These are phyloP conservation scores for Candida pseudoglaebosa DNA, from an alignment of 805 yeast genomes.

Conservation along the genomic window DNA sequence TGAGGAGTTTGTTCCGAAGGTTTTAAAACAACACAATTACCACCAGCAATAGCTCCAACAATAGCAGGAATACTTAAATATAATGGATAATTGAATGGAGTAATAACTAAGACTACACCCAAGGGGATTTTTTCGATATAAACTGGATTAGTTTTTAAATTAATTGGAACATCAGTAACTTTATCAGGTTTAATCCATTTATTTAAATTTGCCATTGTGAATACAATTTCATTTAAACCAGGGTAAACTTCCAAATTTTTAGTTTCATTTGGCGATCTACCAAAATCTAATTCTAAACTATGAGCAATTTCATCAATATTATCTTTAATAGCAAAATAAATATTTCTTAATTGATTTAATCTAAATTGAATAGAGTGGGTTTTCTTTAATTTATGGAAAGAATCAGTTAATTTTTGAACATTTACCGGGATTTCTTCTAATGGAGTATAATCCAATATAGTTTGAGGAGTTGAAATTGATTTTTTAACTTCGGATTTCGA, in stretches of 20 bases:
- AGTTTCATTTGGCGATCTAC: conserved; percentile 62
- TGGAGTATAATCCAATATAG: conserved; percentile 40
- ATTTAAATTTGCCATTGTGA: conserved; percentile 55
- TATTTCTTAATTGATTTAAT: conserved; percentile 57
- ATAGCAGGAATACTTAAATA: conserved; percentile 60
- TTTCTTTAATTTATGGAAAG: conserved; percentile 44
- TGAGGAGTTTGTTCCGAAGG: conserved; percentile 71
- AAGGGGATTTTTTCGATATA: conserved; percentile 37
- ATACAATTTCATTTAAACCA: conserved; percentile 50
- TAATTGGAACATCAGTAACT: conserved; percentile 33
- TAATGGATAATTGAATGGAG: conserved; percentile 82
- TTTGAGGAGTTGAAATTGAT: conserved; percentile 5
- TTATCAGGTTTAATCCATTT: conserved; percentile 56
- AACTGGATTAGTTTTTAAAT: conserved; percentile 25
- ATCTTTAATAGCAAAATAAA: conserved; percentile 62
- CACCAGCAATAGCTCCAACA: conserved; percentile 79
- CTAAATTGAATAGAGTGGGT: conserved; percentile 53
- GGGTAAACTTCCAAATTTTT: conserved; percentile 52
- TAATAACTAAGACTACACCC: conserved; percentile 70
- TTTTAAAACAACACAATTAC: conserved; percentile 75
- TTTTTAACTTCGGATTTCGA: not conserved
- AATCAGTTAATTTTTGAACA: conserved; percentile 37
- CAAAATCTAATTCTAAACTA: conserved; percentile 65
- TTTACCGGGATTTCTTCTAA: conserved; percentile 44
- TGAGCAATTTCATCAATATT: conserved; percentile 49